Evolutionary conservation across 805 yeast genomes (phyloP).

Genomic region (Ogataea corticis): DNA sequence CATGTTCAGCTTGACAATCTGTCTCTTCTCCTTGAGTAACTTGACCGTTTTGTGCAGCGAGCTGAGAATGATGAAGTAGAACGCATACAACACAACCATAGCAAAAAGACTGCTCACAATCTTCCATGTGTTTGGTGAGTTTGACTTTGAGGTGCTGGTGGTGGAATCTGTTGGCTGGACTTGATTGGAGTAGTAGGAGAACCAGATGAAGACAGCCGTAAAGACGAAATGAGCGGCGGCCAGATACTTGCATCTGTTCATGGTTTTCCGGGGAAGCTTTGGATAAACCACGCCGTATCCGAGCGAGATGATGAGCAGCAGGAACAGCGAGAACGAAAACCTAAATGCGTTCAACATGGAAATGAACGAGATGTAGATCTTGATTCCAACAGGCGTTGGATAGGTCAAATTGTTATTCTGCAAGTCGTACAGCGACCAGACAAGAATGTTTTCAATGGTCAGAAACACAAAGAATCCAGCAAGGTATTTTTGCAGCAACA

Average conservation of each 20-base stretch:
- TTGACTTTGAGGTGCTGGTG: conserved; percentile 42
- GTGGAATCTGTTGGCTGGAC: conserved; percentile 35
- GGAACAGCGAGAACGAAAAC: conserved; percentile 83
- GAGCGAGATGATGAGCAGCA: conserved; percentile 78
- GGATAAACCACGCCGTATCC: conserved; percentile 96
- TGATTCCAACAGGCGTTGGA: conserved; percentile 47
- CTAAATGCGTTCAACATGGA: conserved; percentile 79
- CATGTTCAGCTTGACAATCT: conserved; percentile 85
- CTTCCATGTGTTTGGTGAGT: conserved; percentile 51
- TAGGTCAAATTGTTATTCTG: conserved; percentile 53
- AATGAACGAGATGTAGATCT: conserved; percentile 72
- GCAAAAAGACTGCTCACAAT: conserved; percentile 69
- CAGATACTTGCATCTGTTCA: conserved; percentile 69
- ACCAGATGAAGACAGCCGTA: conserved; percentile 51
- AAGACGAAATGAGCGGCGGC: conserved; percentile 57
- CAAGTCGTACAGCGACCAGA: conserved; percentile 90
- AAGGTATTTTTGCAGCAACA: conserved; percentile 88
- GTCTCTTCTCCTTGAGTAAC: conserved; percentile 79
- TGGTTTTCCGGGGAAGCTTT: conserved; percentile 68
- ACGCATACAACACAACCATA: conserved; percentile 63
- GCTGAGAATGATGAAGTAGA: conserved; percentile 73
- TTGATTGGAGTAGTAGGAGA: conserved; percentile 41
- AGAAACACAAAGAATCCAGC: conserved; percentile 82
- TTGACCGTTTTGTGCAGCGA: conserved; percentile 75
- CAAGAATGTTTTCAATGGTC: conserved; percentile 78